Evolutionary conservation across 2,329 filamentous ascomycete genomes (phyloP).

Genomic region (Colletotrichum sp.): DNA sequence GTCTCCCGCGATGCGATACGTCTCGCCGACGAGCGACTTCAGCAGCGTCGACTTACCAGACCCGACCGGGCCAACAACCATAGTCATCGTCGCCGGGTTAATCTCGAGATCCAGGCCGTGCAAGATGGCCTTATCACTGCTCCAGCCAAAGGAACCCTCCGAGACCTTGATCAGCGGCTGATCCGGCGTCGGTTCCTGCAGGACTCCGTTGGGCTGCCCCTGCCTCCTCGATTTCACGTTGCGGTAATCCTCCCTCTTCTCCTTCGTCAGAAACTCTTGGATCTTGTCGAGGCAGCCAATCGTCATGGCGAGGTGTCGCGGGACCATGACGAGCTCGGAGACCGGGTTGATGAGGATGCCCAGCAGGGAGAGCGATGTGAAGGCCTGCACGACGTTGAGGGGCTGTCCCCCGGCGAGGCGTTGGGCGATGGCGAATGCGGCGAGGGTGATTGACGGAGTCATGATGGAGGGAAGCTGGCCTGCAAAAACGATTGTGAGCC

Average conservation of each 20-base stretch:
- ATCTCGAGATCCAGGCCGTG: neutral
- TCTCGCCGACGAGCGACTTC: conserved; percentile 33
- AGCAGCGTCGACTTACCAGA: conserved; percentile 39
- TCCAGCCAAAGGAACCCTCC: neutral
- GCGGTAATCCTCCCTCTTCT: conserved; percentile 7
- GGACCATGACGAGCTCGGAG: conserved; percentile 10
- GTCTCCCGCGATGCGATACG: conserved; percentile 1
- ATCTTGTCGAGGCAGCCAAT: conserved; percentile 28
- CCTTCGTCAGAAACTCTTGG: conserved; percentile 24
- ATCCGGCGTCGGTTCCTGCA: neutral
- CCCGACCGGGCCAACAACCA: conserved; percentile 24
- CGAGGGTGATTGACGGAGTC: conserved; percentile 6
- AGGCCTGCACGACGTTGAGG: conserved; percentile 11
- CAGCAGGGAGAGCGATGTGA: conserved; percentile 7
- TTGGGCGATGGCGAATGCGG: conserved; percentile 4
- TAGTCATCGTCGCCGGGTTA: neutral
- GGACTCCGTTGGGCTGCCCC: rapidly evolving
- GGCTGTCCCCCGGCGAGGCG: neutral
- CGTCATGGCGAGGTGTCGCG: conserved; percentile 12
- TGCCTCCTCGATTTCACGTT: neutral
- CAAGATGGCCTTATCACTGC: neutral
- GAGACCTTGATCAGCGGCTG: neutral
- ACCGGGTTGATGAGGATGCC: conserved; percentile 1
- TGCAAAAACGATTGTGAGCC: neutral
- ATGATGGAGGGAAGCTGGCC: conserved; percentile 1